These are phyloP conservation scores for Saccharomycopsis capsularis DNA, from an alignment of 805 yeast genomes.

Conservation along the genomic window DNA sequence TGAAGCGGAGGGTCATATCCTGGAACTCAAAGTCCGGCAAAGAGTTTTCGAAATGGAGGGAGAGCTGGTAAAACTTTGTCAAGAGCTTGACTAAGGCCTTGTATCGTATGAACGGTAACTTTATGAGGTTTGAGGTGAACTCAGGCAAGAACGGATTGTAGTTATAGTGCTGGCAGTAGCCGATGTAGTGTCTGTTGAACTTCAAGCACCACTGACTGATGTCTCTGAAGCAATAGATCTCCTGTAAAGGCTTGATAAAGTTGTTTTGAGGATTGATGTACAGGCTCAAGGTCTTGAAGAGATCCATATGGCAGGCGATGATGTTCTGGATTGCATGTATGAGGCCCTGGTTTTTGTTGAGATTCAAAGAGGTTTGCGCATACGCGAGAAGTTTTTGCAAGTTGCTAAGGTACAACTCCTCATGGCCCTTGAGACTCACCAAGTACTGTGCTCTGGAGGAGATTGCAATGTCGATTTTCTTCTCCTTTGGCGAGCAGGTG, in stretches of 20 bases:
- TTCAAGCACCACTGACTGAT: slow-evolving; percentile 16
- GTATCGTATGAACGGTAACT: slow-evolving; percentile 20
- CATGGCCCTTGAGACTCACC: slow-evolving; percentile 5
- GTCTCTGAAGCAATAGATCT: slow-evolving; percentile 17
- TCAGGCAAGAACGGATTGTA: neutral
- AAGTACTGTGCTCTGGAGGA: slow-evolving; percentile 13
- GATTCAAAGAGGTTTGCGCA: neutral
- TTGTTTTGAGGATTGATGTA: neutral
- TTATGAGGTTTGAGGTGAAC: slow-evolving; percentile 2
- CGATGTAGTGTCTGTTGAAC: slow-evolving; percentile 13
- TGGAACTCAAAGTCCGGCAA: slow-evolving; percentile 12
- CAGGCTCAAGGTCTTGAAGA: neutral
- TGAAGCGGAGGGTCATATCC: slow-evolving; percentile 4
- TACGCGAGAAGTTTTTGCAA: slow-evolving; percentile 9
- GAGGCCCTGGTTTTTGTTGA: neutral
- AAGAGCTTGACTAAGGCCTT: slow-evolving; percentile 14
- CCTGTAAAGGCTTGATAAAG: slow-evolving; percentile 11
- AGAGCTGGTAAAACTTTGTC: slow-evolving; percentile 8
- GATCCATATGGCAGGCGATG: neutral
- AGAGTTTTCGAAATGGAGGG: slow-evolving; percentile 9
- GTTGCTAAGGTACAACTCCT: slow-evolving; percentile 7
- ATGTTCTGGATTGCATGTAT: neutral
- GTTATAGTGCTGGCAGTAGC: slow-evolving; percentile 9
- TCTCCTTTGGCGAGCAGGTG: slow-evolving; percentile 5
- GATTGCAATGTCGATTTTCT: slow-evolving; percentile 16